Conservation (phyloP, 257 asterid genomes). For the Gardenia jasminoides region DNA sequence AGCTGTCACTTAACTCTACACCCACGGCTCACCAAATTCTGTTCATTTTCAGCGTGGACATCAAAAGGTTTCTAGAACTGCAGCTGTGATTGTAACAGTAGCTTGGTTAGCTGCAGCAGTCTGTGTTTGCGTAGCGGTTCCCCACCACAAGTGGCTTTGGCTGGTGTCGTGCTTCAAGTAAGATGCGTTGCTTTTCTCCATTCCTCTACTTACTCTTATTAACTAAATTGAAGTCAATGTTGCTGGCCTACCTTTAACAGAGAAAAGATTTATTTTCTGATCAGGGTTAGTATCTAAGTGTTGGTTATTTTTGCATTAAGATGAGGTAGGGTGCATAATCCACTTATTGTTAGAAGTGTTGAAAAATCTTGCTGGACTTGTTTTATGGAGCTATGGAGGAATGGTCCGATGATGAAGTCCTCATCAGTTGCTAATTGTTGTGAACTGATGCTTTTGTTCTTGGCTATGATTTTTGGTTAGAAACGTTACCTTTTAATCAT, state of each 20-base stretch:
- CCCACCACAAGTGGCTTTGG: slow-evolving; percentile 88
- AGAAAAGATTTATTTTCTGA: not conserved
- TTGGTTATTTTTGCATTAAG: no score
- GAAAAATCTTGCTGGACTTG: not conserved
- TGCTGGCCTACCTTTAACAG: not conserved
- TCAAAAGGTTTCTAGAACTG: slow-evolving; percentile 66
- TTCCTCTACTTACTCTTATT: not conserved
- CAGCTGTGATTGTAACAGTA: slow-evolving; percentile 40
- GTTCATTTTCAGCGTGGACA: slow-evolving; percentile 62
- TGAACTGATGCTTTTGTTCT: not conserved
- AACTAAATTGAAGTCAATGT: not conserved
- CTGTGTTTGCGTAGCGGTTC: slow-evolving; percentile 65
- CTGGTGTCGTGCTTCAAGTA: slow-evolving; percentile 86
- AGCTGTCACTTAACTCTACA: not conserved
- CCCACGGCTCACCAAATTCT: not conserved
- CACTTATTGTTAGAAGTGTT: not conserved
- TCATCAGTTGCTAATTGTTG: not conserved
- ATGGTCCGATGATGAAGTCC: not conserved
- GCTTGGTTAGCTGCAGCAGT: slow-evolving; percentile 71
- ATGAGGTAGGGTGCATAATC: not conserved
- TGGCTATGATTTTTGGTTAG: not conserved
- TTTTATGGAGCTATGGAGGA: not conserved
- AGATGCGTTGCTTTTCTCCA: slow-evolving; percentile 24
- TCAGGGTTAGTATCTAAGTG: not conserved
- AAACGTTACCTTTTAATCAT: not conserved